Base-by-base conservation (phyloP, 106 monocot genomes). In the Triglochin maritima region DNA sequence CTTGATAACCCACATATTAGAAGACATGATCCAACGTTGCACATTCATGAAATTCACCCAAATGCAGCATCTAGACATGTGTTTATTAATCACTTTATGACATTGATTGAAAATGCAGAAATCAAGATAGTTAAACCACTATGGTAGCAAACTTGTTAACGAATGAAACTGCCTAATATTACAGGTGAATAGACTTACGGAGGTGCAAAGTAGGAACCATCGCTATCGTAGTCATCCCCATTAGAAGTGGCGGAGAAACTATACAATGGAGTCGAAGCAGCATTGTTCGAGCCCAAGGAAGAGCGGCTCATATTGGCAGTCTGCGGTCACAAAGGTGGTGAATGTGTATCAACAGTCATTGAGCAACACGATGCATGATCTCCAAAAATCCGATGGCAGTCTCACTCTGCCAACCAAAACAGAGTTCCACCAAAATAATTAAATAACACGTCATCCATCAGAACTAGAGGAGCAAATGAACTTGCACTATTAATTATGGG, bases 151-250 rank as follows among this genome's bases (percentile, higher is more conserved):
- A 29, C 29, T 29, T 29, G 1, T 29, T 29, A 29, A 29, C 1
- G 29, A 29, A 29, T 29, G 29, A 29, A 29, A 29, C 29, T 29
- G 29, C 29, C 29, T 29, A 29, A 29, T 29, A 29, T 29, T 29
- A 29, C 29, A 29, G 29, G 50, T 15, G 4, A 56, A 56, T 44
- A 69, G 42, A 84, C 95, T 80, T 78, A 95, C 95, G 85, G 87
- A 4, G 95, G 87, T 57, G 85, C 85, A 65, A 83, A 90, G 68
- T 76, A 76, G 68, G 85, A 76, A 62, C 90, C 87, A 67, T 95
- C 95, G 17, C 90, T 90, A 53, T 95, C 95, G 68, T 90, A 90
- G 44, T 87, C 95, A 60, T 90, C 95, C 44, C 82, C 84, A 64
- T 81, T 83, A 14, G 64, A 60, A 50, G 72, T 73, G 60, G 78